A percentile compares a stretch with the other conserved stretches of the same genome.
Evolutionary conservation across 2,329 filamentous ascomycete species (phyloP).

Genomic region (Pseudohalonectria lignicola): DNA sequence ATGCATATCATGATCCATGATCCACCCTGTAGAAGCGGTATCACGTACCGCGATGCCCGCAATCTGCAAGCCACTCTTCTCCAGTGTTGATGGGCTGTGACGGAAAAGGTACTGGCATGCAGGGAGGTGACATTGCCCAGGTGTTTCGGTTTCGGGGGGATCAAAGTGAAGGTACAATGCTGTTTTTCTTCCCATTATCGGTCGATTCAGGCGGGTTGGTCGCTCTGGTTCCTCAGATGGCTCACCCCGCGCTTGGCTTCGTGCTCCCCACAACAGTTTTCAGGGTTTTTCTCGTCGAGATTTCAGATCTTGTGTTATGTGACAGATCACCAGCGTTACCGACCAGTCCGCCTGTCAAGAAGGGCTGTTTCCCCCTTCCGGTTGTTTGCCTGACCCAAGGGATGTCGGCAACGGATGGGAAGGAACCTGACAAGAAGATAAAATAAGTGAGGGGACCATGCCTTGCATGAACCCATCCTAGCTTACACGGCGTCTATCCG

Average conservation of each 20-base stretch:
- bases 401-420: not conserved
- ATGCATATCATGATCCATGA: slow-evolving; percentile 2
- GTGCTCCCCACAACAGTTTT: not conserved
- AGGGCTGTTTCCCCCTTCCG: slow-evolving; percentile 1
- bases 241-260: not conserved
- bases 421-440: not conserved
- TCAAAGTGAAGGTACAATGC: no score
- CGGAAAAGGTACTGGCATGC: not conserved
- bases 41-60: not conserved
- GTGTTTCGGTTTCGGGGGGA: no score
- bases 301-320: slow-evolving; percentile 3
- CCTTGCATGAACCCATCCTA: not conserved
- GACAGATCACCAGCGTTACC: slow-evolving; percentile 2
- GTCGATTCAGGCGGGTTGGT: no score
- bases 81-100: not conserved
- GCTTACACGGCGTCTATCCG: not conserved
- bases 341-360: slow-evolving; percentile 1
- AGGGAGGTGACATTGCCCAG: no score
- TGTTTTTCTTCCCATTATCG: no score
- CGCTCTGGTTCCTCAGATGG: not conserved
- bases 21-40: not conserved
- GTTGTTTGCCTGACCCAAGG: not conserved
- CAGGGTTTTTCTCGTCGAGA: not conserved
- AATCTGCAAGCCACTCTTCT: not conserved
- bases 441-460: not conserved